Evolutionary conservation across 208 protist genomes (phyloP).

Genomic region (Leishmania major): DNA sequence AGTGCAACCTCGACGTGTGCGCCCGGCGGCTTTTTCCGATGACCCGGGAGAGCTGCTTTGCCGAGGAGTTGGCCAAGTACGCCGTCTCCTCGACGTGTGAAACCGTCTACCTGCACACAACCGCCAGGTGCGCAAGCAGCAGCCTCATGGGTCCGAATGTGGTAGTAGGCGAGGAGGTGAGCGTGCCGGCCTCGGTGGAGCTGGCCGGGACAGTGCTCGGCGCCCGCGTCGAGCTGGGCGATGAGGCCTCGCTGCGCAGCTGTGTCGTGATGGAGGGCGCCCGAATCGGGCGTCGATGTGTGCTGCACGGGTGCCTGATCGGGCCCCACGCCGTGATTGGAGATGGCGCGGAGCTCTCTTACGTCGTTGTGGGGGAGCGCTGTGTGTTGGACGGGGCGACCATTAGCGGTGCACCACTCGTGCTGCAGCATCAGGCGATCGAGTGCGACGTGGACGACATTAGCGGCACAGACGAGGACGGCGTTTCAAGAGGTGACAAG

Average conservation of each 20-base stretch:
- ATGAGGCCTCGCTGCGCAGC: constrained; percentile 47
- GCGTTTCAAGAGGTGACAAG: neutral
- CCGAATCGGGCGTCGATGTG: constrained; percentile 52
- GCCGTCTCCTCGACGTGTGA: constrained; percentile 64
- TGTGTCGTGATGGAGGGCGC: constrained; percentile 78
- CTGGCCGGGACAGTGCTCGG: constrained; percentile 64
- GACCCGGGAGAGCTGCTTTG: constrained; percentile 84
- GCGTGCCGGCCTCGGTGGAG: constrained; percentile 50
- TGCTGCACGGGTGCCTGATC: constrained; percentile 64
- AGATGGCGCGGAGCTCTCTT: constrained; percentile 47
- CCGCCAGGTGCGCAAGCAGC: constrained; percentile 31
- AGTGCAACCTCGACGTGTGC: constrained; percentile 79
- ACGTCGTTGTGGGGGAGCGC: constrained; percentile 62
- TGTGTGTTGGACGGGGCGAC: constrained; percentile 33
- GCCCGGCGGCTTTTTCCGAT: constrained; percentile 77
- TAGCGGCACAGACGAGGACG: neutral
- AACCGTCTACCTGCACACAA: constrained; percentile 79
- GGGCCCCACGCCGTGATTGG: constrained; percentile 50
- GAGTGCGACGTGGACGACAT: constrained; percentile 16
- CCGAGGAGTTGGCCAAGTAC: constrained; percentile 67
- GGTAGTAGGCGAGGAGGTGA: constrained; percentile 65
- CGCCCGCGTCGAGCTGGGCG: constrained; percentile 58
- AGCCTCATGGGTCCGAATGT: constrained; percentile 50
- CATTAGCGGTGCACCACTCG: constrained; percentile 15
- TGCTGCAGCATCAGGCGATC: constrained; percentile 26